Conservation (phyloP, 805 yeast genomes). For the Cyberlindnera euphorbiae region DNA sequence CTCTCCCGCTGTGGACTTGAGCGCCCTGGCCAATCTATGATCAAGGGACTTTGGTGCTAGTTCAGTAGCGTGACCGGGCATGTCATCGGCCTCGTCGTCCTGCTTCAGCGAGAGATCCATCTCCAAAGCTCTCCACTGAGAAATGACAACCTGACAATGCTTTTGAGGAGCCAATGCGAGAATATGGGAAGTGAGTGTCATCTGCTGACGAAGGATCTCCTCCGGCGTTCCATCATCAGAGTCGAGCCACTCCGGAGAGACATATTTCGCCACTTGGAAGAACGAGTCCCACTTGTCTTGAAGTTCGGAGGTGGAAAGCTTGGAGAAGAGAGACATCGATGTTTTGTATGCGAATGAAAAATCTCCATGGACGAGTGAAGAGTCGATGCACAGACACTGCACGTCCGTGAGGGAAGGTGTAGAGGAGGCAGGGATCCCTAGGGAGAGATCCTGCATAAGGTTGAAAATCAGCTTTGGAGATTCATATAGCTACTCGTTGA, state of each 20-base stretch:
- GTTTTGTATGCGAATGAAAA: constrained; percentile 51
- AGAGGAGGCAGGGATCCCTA: constrained; percentile 32
- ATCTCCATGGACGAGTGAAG: constrained; percentile 58
- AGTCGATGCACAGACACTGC: constrained; percentile 54
- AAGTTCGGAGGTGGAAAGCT: constrained; percentile 6
- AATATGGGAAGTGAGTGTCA: constrained; percentile 48
- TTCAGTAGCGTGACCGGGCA: too few relatives aligned
- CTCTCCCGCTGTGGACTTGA: constrained; percentile 21
- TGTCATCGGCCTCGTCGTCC: constrained; percentile 7
- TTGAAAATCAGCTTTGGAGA: constrained; percentile 37
- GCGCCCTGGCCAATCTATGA: constrained; percentile 21
- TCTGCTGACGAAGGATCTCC: constrained; percentile 42
- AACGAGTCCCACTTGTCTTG: constrained; percentile 58
- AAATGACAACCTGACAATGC: constrained; percentile 49
- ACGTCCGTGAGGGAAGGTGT: constrained; percentile 20
- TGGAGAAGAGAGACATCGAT: constrained; percentile 31
- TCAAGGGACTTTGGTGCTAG: constrained; percentile 12
- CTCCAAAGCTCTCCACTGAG: constrained; percentile 58
- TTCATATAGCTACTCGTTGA: constrained; percentile 47
- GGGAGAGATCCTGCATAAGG: constrained; percentile 36
- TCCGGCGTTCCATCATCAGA: constrained; percentile 29
- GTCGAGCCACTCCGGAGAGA: constrained; percentile 41
- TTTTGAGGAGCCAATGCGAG: constrained; percentile 49
- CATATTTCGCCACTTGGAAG: constrained; percentile 45
- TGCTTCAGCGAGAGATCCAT: constrained; percentile 31